phyloP scores from a whole-genome alignment of 768 basidiomycete species.

The Tulasnella sp. region DNA sequence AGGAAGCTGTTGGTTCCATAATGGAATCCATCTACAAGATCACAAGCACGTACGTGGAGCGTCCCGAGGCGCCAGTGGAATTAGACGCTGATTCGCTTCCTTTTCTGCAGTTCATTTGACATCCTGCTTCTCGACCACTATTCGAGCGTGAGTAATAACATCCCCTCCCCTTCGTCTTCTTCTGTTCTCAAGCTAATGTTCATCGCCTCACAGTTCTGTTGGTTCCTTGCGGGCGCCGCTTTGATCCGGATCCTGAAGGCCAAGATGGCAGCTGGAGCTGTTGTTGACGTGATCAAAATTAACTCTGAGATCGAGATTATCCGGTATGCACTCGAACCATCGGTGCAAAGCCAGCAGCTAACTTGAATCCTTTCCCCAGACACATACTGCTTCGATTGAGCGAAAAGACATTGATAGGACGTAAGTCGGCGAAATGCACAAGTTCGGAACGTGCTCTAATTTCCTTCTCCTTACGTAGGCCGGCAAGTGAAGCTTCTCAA shows the following conservation, averaged over 20 bases:
- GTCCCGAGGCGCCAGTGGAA: not conserved
- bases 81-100: not conserved
- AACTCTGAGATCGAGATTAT: constrained; percentile 25
- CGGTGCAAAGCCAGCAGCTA: not conserved
- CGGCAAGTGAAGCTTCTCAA: constrained; percentile 7
- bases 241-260: constrained; percentile 22
- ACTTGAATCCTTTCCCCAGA: not conserved
- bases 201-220: constrained; percentile 17
- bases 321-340: constrained; percentile 1
- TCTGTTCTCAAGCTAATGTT: not conserved
- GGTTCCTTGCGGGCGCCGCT: constrained; percentile 15
- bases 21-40: constrained; percentile 25
- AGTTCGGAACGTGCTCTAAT: not conserved
- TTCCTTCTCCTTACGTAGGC: not conserved
- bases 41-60: constrained; percentile 14
- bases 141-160: constrained; percentile 9
- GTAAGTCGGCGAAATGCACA: not conserved
- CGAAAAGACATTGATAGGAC: constrained; percentile 26
- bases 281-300: constrained; percentile 17
- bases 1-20: not conserved
- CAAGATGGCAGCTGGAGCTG: not conserved
- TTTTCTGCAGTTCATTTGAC: constrained; percentile 1
- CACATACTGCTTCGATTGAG: constrained; percentile 19
- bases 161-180: not conserved
- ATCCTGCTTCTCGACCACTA: constrained; percentile 22